Conservation (phyloP, 139 green algal genomes). For the Edaphochlamys debaryana region DNA sequence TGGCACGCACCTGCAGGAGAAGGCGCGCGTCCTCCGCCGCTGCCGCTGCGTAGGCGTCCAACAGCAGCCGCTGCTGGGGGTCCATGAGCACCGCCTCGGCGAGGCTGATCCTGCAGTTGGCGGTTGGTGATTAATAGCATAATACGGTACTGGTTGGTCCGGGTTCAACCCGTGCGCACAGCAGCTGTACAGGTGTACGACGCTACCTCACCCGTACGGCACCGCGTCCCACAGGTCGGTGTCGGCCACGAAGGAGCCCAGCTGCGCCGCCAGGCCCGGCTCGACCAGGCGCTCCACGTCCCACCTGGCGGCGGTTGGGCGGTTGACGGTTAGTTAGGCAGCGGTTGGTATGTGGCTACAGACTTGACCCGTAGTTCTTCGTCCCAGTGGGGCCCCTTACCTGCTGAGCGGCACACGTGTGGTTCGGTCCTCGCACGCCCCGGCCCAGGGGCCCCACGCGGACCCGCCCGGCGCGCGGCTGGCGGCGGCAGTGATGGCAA, state of each 20-base stretch:
- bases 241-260: conserved; percentile 71
- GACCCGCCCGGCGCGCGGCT: conserved; percentile 9
- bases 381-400: too few species aligned
- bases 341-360: too few species aligned
- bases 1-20: too few species aligned
- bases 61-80: conserved; percentile 76
- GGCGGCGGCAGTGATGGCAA: neutral
- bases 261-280: conserved; percentile 47
- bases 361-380: neutral
- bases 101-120: conserved; percentile 35
- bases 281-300: conserved; percentile 21
- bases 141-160: too few species aligned
- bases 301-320: conserved; percentile 35
- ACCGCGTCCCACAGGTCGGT: conserved; percentile 77
- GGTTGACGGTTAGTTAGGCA: too few species aligned
- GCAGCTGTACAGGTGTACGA: too few species aligned
- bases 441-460: neutral
- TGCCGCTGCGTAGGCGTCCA: conserved; percentile 49
- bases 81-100: conserved; percentile 75
- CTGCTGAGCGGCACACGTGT: conserved; percentile 32
- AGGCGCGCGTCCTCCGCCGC: too few species aligned
- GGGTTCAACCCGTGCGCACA: too few species aligned
- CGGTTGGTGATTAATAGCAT: too few species aligned
- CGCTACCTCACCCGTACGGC: too few species aligned
- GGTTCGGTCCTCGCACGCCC: conserved; percentile 9